These are phyloP conservation scores for Scheffersomyces lignosus DNA, from an alignment of 805 yeast genomes.

Conservation along the genomic window DNA sequence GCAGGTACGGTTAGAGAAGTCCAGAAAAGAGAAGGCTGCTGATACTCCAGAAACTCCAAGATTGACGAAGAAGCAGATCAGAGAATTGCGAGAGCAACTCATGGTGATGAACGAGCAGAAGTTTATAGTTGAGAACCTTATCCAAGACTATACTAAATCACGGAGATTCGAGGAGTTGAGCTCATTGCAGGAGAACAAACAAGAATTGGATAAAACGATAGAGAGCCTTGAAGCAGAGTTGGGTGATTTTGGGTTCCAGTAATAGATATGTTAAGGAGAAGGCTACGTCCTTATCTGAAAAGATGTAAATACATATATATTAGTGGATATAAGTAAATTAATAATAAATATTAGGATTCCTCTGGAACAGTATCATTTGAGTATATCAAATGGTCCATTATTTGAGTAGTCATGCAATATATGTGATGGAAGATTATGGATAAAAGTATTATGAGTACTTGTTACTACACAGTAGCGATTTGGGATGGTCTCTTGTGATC, in stretches of 20 bases:
- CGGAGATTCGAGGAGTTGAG: slow-evolving; percentile 77
- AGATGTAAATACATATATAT: too few species aligned
- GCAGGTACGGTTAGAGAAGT: slow-evolving; percentile 17
- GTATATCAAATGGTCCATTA: too few species aligned
- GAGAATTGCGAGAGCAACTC: slow-evolving; percentile 65
- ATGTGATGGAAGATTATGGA: too few species aligned
- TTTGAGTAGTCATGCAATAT: too few species aligned
- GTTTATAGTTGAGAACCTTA: slow-evolving; percentile 66
- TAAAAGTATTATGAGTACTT: too few species aligned
- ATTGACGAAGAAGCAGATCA: slow-evolving; percentile 51
- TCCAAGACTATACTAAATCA: slow-evolving; percentile 58
- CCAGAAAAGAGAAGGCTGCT: slow-evolving; percentile 1
- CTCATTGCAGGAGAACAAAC: slow-evolving; percentile 56
- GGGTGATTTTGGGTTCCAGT: slow-evolving; percentile 51
- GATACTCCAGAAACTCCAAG: slow-evolving; percentile 17
- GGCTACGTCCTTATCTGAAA: too few species aligned
- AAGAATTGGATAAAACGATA: slow-evolving; percentile 56
- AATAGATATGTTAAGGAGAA: too few species aligned
- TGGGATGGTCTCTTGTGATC: neutral
- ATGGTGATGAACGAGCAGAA: slow-evolving; percentile 87
- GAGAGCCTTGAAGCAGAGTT: slow-evolving; percentile 45
- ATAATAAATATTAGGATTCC: too few species aligned
- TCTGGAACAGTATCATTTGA: too few species aligned
- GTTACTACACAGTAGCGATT: neutral
- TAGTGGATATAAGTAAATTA: too few species aligned